Base-by-base conservation (phyloP, 108 stramenopile species). In the Nitzschia sp. region DNA sequence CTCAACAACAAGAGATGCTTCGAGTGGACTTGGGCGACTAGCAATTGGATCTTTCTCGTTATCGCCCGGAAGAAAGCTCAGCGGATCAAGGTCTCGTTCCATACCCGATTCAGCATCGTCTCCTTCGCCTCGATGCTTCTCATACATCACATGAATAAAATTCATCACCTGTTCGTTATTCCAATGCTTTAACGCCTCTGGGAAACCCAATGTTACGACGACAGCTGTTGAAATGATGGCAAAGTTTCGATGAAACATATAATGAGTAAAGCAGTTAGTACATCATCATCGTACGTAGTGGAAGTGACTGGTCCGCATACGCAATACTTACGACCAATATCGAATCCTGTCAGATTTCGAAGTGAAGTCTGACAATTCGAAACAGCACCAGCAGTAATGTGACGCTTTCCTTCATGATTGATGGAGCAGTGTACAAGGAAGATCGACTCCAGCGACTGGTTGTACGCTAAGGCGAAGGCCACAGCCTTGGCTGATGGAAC, bases 81-180 rank as follows among this genome's bases (percentile, higher is more conserved):
- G 45, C 5, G 78, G 78, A 48, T 81, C 75, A 21, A 76, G 21
- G 27, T 63, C 77, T 36, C 61, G 57, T 33, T 81, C 79, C 1
- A 63, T 15, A 28, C 55, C 55, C 6, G 57, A 30, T 19, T 27
- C 68, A 28, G 21, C 19, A 26, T 60, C 58, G 16, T 29, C 45
- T n/a, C n/a, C n/a, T 5, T 68, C 47, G 50, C 66, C 48, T 54
- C 65, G 53, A 2, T 72, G 31, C 34, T 85, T 78, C 26, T 85
- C 74, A 87, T 89, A 93, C 88, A 93, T 93, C 6, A 89, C 59
- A 56, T 82, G 81, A 52, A 93, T 82, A 53, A 93, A 93, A 46
- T 91, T 93, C 50, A 93, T 68, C 44, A 91, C 85, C 63, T 93
- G 92, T 58, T 90, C 89, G 69, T 93, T 93, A 25, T 84, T 82